Evolutionary conservation across 2,329 filamentous ascomycete species (phyloP), one percentile per base, ranked within the genome.

Genomic region (Mariannaea sp.): DNA sequence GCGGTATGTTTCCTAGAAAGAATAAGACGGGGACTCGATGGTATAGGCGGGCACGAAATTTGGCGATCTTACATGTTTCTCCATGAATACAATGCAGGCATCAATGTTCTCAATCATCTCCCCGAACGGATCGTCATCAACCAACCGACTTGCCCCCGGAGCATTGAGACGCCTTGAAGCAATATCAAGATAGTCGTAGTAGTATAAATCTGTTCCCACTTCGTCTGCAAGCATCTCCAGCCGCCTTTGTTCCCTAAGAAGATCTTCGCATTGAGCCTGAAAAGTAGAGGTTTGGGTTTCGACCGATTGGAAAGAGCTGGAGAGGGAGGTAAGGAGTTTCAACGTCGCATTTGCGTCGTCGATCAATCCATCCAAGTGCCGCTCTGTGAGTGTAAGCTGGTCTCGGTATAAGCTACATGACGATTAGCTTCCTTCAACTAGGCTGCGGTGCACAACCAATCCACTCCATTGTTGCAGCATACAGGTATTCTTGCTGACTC

Each of bases 261-360:
- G 80, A 51, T 90, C 89, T 68, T 97, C 91, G 73, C 94, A 99
- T 72, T 96, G 92, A 40, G 88, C 85, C 69, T 92, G 90, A 75
- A 99, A 97, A 12, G 89, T 87, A n/a, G 88, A 90, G 0, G 94
- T 99, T 74, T 97, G 93, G 8, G 83, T 79, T 65, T 97, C 92
- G 42, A 99, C 93, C 1, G 87, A 80, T 61, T 87, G 86, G 75
- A 99, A 99, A 5, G 92, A 93, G 64, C 87, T 84, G 12, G 92
- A 92, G 13, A 99, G 80, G 1, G 83, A 85, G 13, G 89, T 87
- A 22, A 99, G 80, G 14, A 95, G 79, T 36, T 85, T 80, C 32
- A 99, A 79, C 0, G 92, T 88, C 14, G 82, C 82, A 49, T 89
- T 84, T 1, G 93, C 92, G 68, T 92, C 90, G 22, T 82, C 77